These are phyloP conservation scores for Claviceps sp. DNA, from an alignment of 2,329 filamentous ascomycete species.

Conservation along the genomic window DNA sequence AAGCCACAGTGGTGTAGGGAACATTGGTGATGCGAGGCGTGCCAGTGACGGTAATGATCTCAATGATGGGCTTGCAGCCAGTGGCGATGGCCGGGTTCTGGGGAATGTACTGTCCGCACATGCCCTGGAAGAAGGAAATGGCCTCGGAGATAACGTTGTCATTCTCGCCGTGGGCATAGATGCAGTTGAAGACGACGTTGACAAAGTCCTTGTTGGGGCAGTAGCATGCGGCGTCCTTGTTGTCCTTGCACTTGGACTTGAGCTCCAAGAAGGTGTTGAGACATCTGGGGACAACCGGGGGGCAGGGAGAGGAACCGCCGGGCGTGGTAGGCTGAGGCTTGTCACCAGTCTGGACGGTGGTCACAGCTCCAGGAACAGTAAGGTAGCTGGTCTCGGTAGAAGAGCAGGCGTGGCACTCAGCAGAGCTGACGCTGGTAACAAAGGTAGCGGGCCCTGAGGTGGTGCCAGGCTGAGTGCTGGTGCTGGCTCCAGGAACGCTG, in stretches of 20 bases:
- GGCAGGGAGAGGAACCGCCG: conserved; percentile 32
- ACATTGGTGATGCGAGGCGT: conserved; percentile 37
- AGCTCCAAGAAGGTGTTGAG: conserved; percentile 78
- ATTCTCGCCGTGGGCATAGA: conserved; percentile 60
- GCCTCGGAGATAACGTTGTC: conserved; percentile 55
- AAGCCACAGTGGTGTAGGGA: conserved; percentile 36
- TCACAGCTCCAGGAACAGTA: not conserved
- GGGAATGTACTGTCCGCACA: conserved; percentile 65
- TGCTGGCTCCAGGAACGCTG: not conserved
- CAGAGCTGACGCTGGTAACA: too few relatives aligned
- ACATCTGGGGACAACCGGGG: conserved; percentile 69
- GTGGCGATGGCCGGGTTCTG: conserved; percentile 79
- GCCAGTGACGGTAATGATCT: conserved; percentile 41
- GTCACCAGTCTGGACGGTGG: conserved; percentile 5
- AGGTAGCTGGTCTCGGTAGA: too few relatives aligned
- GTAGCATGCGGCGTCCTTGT: conserved; percentile 75
- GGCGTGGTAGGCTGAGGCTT: conserved; percentile 8
- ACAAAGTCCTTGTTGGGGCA: conserved; percentile 70
- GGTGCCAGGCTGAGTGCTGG: not conserved
- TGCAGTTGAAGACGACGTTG: conserved; percentile 65
- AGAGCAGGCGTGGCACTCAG: too few relatives aligned
- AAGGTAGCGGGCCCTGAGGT: too few relatives aligned
- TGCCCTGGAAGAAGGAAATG: conserved; percentile 76
- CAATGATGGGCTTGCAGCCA: conserved; percentile 51
- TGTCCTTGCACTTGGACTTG: conserved; percentile 59